phyloP scores from a whole-genome alignment of 2,329 filamentous ascomycete genomes.

The Aureobasidium namibiae region DNA sequence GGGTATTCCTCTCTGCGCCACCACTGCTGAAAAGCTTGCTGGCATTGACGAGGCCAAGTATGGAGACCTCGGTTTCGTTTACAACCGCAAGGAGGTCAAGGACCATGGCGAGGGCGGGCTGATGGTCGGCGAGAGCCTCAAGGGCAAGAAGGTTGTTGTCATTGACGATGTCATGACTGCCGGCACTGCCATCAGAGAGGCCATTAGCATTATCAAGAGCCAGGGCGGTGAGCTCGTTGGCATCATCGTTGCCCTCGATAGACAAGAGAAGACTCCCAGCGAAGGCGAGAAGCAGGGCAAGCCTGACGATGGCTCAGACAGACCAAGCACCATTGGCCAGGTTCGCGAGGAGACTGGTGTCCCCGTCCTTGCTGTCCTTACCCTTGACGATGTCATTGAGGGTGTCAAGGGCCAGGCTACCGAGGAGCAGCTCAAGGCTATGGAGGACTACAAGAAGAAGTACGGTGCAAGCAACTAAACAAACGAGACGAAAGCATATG shows the following conservation, averaged over 20 bases:
- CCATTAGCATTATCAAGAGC: slow-evolving; percentile 77
- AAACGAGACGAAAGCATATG: background rate
- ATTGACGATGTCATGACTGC: slow-evolving; percentile 97
- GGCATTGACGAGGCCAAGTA: slow-evolving; percentile 59
- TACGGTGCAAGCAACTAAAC: slow-evolving; percentile 23
- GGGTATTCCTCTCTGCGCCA: slow-evolving; percentile 81
- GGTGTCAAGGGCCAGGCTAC: slow-evolving; percentile 36
- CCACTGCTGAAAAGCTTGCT: slow-evolving; percentile 67
- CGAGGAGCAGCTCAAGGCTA: slow-evolving; percentile 43
- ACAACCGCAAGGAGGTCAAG: slow-evolving; percentile 95
- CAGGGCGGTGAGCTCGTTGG: slow-evolving; percentile 80
- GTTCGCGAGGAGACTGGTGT: slow-evolving; percentile 75
- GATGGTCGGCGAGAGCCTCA: slow-evolving; percentile 80
- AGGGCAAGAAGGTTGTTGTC: slow-evolving; percentile 78
- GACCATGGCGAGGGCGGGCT: slow-evolving; percentile 90
- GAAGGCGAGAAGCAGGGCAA: slow-evolving; percentile 31
- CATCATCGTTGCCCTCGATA: slow-evolving; percentile 80
- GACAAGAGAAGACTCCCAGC: slow-evolving; percentile 71
- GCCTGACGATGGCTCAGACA: slow-evolving; percentile 57
- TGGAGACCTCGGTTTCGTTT: slow-evolving; percentile 68
- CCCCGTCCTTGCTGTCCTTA: slow-evolving; percentile 75
- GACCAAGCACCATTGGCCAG: slow-evolving; percentile 77
- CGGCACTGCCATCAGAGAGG: slow-evolving; percentile 87
- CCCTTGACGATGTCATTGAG: slow-evolving; percentile 65
- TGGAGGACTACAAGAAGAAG: slow-evolving; percentile 61